Evolutionary conservation across 1,284 basidiomycete species (phyloP), one percentile per base, ranked within the genome.

Genomic region (Microbotryum silenes-acaulis): DNA sequence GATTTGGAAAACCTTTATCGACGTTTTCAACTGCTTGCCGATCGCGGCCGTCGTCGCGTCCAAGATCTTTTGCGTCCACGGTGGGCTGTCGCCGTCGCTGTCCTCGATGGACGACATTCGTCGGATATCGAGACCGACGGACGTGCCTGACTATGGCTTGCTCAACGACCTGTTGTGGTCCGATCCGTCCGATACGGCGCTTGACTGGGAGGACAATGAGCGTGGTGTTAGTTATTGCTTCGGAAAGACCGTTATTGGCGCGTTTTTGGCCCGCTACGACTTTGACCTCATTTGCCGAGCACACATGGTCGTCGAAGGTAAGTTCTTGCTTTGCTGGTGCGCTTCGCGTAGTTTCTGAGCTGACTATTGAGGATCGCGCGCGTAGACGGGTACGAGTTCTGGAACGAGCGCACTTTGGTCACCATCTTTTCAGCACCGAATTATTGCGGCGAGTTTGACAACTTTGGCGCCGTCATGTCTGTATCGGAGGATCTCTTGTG

Each of bases 131-230:
- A 85, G 96, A 64, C 96, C 96, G 16, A 97, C 96, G 56, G 96
- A 98, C 75, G 96, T 99, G 18, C 96, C 96, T n/a, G 96, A 98
- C 78, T 98, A 92, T 74, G 96, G 96, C 25, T 81, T 99, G 47
- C 81, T 99, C 62, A 98, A 98, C 73, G 96, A 99, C 77, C 80
- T 99, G 44, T 80, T 99, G 56, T 99, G 96, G 96, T 94, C 89
- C 31, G 96, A 99, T 79, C 96, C 96, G 25, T 92, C 89, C 49
- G 96, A 99, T 76, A 97, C 93, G 20, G 94, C 96, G 16, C 76
- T 91, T 48, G 96, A 98, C 74, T 99, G 96, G 96, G 96, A 98
- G 78, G 96, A 99, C 77, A 99, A 98, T 76, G 96, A 99, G 76
- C 82, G 96, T 63, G 96, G 96, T n/a, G 96, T 99, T 60, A 96